Conservation (phyloP, 257 asterid genomes). For the Solanum piurae region DNA sequence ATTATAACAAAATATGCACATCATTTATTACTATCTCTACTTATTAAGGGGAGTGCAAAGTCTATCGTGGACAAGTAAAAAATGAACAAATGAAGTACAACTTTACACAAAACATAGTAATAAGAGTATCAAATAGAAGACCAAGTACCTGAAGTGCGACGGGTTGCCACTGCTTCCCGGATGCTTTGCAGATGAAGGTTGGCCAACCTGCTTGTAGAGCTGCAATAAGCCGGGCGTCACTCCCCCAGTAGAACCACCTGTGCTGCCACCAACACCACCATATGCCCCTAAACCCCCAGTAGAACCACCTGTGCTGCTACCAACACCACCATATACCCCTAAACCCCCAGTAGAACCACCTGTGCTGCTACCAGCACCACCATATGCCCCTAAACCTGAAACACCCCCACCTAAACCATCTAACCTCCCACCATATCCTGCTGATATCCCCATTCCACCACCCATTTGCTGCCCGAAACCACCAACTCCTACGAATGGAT, state of each 20-base stretch:
- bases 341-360: not conserved
- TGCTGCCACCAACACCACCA: not conserved
- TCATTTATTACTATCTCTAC: not conserved
- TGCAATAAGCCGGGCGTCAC: conserved; percentile 29
- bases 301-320: not conserved
- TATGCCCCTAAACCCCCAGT: not conserved
- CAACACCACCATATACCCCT: not conserved
- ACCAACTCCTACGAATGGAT: conserved; percentile 45
- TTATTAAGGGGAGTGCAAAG: not conserved
- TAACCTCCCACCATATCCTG: conserved; percentile 11
- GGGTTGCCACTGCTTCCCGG: conserved; percentile 28
- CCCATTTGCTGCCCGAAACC: conserved; percentile 25
- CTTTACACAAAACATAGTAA: not conserved
- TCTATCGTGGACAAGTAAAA: not conserved
- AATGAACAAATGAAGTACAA: not conserved
- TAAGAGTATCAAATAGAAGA: not conserved
- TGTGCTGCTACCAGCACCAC: not conserved
- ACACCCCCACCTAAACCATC: conserved; percentile 18
- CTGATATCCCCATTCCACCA: conserved; percentile 12
- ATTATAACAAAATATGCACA: not conserved
- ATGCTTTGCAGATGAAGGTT: conserved; percentile 21
- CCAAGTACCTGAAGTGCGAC: conserved; percentile 31
- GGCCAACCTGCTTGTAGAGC: conserved; percentile 36
- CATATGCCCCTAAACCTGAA: conserved; percentile 3
- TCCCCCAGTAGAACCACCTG: conserved; percentile 4